These are phyloP conservation scores for Gleditsia sinensis DNA, from an alignment of 306 rosid genomes.

Conservation along the genomic window DNA sequence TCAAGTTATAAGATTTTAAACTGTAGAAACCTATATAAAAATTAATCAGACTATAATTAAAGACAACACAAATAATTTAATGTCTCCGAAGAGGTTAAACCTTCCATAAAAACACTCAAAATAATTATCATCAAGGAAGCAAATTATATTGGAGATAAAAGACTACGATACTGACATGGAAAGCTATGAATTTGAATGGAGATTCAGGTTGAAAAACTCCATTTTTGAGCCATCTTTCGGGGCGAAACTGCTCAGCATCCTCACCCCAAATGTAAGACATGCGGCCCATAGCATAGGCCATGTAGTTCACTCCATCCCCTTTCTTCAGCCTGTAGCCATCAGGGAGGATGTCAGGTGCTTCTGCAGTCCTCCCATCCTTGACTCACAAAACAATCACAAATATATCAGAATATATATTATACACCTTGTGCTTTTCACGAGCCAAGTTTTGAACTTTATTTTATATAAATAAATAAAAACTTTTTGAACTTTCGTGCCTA, in stretches of 20 bases:
- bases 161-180: conserved; percentile 53
- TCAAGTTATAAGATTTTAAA: no score
- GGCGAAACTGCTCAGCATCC: conserved; percentile 63
- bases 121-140: no score
- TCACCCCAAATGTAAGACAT: conserved; percentile 76
- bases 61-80: no score
- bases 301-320: conserved; percentile 64
- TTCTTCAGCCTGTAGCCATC: conserved; percentile 59
- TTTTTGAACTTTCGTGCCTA: no score
- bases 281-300: conserved; percentile 73
- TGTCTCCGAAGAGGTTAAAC: no score
- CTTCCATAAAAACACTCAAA: no score
- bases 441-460: no score
- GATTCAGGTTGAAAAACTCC: conserved; percentile 64
- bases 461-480: no score
- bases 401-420: not conserved
- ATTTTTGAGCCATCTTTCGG: conserved; percentile 70
- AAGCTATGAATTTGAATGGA: conserved; percentile 74
- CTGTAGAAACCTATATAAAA: no score
- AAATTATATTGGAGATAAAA: no score
- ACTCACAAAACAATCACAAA: conserved; percentile 15
- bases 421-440: no score
- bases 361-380: conserved; percentile 63
- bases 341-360: conserved; percentile 60
- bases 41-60: no score